Conservation (phyloP, 2,329 filamentous ascomycete species). For the Ascochyta rabiei region DNA sequence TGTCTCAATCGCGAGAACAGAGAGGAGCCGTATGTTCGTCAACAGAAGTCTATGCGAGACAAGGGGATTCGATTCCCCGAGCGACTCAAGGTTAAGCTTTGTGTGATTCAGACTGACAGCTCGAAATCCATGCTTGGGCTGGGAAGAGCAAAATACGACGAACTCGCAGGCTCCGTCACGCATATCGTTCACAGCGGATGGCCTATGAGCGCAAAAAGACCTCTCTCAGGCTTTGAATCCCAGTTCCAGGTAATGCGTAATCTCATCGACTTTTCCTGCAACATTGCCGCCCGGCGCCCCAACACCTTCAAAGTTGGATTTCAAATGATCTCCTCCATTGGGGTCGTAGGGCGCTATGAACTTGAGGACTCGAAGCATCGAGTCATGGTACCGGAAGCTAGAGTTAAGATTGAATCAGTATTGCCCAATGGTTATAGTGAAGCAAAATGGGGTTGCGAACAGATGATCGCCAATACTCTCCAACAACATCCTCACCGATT, state of each 20-base stretch:
- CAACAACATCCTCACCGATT: conserved; percentile 52
- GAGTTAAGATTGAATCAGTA: conserved; percentile 48
- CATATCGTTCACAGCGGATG: background rate
- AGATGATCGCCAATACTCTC: conserved; percentile 57
- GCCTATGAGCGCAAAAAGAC: background rate
- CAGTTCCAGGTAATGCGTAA: background rate
- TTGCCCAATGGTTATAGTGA: conserved; percentile 58
- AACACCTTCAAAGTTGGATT: background rate
- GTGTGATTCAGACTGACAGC: background rate
- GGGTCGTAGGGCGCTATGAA: background rate
- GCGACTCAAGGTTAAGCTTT: background rate
- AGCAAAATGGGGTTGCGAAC: conserved; percentile 59
- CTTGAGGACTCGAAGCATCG: no score
- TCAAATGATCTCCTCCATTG: background rate
- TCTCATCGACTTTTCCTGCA: background rate
- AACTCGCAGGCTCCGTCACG: background rate
- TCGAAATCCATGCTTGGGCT: background rate
- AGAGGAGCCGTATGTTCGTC: background rate
- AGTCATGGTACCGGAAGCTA: conserved; percentile 11
- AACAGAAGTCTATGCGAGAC: background rate
- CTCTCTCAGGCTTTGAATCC: background rate
- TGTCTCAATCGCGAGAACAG: background rate
- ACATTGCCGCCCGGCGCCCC: background rate
- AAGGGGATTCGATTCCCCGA: background rate
- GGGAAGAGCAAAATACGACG: background rate